Evolutionary conservation across 768 basidiomycete genomes (phyloP), one percentile per base, ranked within the genome.

Genomic region (Leccinum ochraceum): DNA sequence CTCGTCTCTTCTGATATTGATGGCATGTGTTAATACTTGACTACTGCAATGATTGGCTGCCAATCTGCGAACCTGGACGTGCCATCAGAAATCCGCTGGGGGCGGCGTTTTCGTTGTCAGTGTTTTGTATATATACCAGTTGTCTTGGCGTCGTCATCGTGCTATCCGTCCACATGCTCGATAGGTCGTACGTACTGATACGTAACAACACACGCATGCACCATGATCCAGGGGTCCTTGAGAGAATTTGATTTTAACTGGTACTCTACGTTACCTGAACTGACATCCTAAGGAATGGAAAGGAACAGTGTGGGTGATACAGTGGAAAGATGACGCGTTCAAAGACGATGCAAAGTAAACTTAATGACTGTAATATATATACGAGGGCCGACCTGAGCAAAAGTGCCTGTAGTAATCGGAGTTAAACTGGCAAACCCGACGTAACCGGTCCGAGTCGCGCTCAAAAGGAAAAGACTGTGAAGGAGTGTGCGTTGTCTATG

Each of bases 401-500:
- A 63, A 63, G 63, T 59, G 59, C 52, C 20, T 20, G 22, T 6
- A 42, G 46, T 48, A 22, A 1, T 49, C 20, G 44, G 44, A 46
- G 20, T 22, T 8, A 42, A 60, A 56, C 44, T 57, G 39, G 46
- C 37, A 26, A 50, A 53, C 59, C 54, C 57, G 16, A 62, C 55
- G 56, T 22, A 39, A 49, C 52, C 54, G 22, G 54, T 46, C 44
- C 44, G 44, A 54, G 52, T 56, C 50, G 61, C 49, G 36, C 48
- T 57, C 60, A 26, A 48, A 34, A 60, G 48, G 11, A 11, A 46
- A 59, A 51, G 48, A 37, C 49, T 50, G 42, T 63, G 44, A 60
- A 56, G 49, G 60, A 60, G 39, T 57, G 61, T 58, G 53, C 26
- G 39, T 59, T 67, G 60, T 77, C 81, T 82, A 89, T 69, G 84